phyloP scores from a whole-genome alignment of 1,284 basidiomycete species.

The Xerocomus cyaneibrunnescens region DNA sequence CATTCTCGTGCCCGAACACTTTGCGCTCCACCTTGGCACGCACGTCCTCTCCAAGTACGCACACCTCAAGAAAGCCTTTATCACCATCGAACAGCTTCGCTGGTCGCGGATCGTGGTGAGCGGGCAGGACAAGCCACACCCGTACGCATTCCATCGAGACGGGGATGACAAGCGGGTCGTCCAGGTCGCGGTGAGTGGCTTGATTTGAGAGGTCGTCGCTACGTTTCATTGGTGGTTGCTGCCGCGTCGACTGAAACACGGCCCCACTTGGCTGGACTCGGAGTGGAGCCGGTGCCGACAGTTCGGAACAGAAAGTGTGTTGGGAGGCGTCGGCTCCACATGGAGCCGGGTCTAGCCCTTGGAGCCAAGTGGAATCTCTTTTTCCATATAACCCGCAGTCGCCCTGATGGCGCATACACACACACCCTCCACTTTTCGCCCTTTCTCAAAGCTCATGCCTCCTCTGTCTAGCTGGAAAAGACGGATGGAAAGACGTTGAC shows the following conservation, averaged over 20 bases:
- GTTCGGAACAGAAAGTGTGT: neutral
- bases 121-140: conserved; percentile 54
- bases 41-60: conserved; percentile 85
- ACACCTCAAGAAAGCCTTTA: conserved; percentile 73
- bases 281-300: conserved; percentile 25
- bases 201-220: conserved; percentile 1
- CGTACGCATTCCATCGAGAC: conserved; percentile 84
- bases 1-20: conserved; percentile 79
- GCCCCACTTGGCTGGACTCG: conserved; percentile 3
- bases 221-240: neutral
- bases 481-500: conserved; percentile 56
- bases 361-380: conserved; percentile 16
- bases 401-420: neutral
- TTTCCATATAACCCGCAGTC: conserved; percentile 17
- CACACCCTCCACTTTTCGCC: neutral
- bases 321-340: conserved; percentile 17
- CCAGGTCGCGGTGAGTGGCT: conserved; percentile 53
- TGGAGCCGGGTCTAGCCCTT: conserved; percentile 21
- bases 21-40: conserved; percentile 83
- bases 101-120: conserved; percentile 80
- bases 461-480: conserved; percentile 53
- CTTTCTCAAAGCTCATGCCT: neutral
- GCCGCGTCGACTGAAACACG: conserved; percentile 9
- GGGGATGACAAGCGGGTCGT: conserved; percentile 86
- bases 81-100: conserved; percentile 80